These are phyloP conservation scores for Kwoniella mangroviensis DNA, from an alignment of 768 basidiomycete species.

Conservation along the genomic window DNA sequence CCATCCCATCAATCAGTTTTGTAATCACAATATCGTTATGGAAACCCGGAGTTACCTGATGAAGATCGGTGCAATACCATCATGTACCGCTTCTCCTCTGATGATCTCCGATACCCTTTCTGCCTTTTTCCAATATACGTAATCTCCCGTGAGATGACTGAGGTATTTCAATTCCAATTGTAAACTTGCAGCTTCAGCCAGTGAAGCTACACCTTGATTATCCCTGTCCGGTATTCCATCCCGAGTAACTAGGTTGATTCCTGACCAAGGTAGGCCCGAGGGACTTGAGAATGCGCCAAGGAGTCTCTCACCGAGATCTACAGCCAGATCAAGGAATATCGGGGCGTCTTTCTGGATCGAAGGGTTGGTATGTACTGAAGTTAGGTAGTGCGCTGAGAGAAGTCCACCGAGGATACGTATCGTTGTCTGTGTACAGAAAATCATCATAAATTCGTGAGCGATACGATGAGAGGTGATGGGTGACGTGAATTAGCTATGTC, in stretches of 20 bases:
- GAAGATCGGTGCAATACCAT: slow-evolving; percentile 82
- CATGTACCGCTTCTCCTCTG: slow-evolving; percentile 66
- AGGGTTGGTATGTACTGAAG: slow-evolving; percentile 57
- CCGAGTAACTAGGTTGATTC: slow-evolving; percentile 71
- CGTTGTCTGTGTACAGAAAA: slow-evolving; percentile 87
- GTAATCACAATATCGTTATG: too few relatives aligned
- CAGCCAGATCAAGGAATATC: slow-evolving; percentile 74
- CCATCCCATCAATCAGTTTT: too few relatives aligned
- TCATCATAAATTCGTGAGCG: too few relatives aligned
- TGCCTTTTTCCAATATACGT: slow-evolving; percentile 77
- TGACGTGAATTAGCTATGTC: too few relatives aligned
- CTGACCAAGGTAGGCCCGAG: slow-evolving; percentile 78
- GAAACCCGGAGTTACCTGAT: slow-evolving; percentile 65
- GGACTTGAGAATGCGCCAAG: slow-evolving; percentile 80
- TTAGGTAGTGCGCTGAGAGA: slow-evolving; percentile 80
- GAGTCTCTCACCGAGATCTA: slow-evolving; percentile 84
- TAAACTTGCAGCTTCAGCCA: slow-evolving; percentile 84
- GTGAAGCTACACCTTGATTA: slow-evolving; percentile 69
- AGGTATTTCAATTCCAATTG: slow-evolving; percentile 92
- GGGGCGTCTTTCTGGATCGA: slow-evolving; percentile 61
- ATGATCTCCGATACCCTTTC: slow-evolving; percentile 78
- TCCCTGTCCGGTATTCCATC: slow-evolving; percentile 68
- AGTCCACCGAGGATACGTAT: slow-evolving; percentile 91
- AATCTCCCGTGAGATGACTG: slow-evolving; percentile 74
- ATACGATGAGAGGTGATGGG: too few relatives aligned